phyloP scores from a whole-genome alignment of 108 stramenopile species.

The Nitzschia sp. region DNA sequence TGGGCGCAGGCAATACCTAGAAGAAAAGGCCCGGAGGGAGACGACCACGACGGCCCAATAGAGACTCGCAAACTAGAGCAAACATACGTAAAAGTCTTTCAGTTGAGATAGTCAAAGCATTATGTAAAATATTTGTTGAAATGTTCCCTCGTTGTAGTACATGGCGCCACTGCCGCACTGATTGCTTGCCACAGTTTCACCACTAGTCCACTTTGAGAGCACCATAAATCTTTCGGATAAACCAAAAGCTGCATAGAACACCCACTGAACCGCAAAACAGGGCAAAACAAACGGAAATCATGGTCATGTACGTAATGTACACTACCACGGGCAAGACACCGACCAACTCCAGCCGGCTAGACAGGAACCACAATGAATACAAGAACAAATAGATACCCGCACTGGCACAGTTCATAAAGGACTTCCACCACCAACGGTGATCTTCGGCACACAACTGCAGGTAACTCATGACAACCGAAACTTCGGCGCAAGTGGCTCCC shows the following conservation, averaged over 20 bases:
- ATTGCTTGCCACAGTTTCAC: too few species aligned
- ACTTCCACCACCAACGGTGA: slow-evolving; percentile 99
- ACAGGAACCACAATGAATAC: slow-evolving; percentile 93
- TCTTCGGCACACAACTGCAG: slow-evolving; percentile 97
- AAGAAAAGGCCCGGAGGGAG: neutral
- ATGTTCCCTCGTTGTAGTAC: too few species aligned
- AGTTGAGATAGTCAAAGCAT: too few species aligned
- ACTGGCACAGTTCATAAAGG: slow-evolving; percentile 91
- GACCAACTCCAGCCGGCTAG: slow-evolving; percentile 81
- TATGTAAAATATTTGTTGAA: too few species aligned
- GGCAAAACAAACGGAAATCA: slow-evolving; percentile 89
- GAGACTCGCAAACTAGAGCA: too few species aligned
- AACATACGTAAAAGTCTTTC: too few species aligned
- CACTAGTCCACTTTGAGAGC: slow-evolving; percentile 61
- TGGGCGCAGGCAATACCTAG: neutral
- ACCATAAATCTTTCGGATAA: slow-evolving; percentile 52
- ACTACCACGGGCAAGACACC: slow-evolving; percentile 86
- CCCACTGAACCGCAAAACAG: slow-evolving; percentile 92
- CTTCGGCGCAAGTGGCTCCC: slow-evolving; percentile 92
- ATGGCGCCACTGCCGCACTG: too few species aligned
- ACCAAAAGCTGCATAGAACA: slow-evolving; percentile 83
- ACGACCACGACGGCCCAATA: too few species aligned
- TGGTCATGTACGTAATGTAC: slow-evolving; percentile 97
- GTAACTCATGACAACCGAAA: slow-evolving; percentile 95
- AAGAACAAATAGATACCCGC: slow-evolving; percentile 93